Conservation (phyloP, 331 rosid genomes). For the Spiraea crenata region DNA sequence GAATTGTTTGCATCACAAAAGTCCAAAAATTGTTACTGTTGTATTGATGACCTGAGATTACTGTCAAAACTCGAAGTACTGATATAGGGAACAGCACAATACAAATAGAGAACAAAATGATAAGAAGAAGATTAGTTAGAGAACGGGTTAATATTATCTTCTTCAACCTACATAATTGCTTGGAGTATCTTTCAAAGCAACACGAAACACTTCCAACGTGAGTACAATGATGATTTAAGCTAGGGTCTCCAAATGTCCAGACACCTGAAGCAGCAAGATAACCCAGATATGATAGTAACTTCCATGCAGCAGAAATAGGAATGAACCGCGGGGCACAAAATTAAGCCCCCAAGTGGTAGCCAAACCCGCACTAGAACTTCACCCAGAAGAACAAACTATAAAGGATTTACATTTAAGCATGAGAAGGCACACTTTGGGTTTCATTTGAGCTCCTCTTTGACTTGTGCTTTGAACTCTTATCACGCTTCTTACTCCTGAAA, state of each 20-base stretch:
- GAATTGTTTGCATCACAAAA: no score
- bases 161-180: neutral
- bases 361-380: neutral
- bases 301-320: neutral
- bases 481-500: slow-evolving; percentile 78
- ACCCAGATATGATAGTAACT: neutral
- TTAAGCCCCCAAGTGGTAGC: neutral
- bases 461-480: slow-evolving; percentile 95
- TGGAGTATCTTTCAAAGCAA: neutral
- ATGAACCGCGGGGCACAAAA: neutral
- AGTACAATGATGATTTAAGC: neutral
- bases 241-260: neutral
- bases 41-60: neutral
- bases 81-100: neutral
- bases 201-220: neutral
- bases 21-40: no score
- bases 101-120: neutral
- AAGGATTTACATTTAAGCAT: slow-evolving; percentile 28
- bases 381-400: neutral
- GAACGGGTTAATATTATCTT: neutral
- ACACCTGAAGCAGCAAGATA: neutral
- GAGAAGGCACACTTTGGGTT: slow-evolving; percentile 33
- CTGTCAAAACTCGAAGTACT: neutral
- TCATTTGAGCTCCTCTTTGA: slow-evolving; percentile 65
- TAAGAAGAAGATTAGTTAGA: neutral